Evolutionary conservation across 2,329 filamentous ascomycete genomes (phyloP), one percentile per base, ranked within the genome.

Genomic region (Talaromyces piceae): DNA sequence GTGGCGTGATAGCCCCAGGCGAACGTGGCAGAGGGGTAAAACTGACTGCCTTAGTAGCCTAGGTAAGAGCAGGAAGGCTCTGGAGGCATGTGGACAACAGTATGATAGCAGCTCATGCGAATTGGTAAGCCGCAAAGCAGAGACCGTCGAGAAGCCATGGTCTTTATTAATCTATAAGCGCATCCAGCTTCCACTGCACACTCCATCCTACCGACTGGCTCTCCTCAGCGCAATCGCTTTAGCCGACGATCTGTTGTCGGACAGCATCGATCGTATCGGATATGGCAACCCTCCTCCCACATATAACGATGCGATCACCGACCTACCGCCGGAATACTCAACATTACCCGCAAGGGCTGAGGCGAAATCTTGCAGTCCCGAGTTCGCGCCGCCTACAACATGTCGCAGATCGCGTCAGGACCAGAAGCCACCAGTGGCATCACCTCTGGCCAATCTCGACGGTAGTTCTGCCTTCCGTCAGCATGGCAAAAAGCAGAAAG

Each of bases 311-410:
- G 66, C 58, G 16, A 47, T 64, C 25, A 52, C 47, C 37, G 66
- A 70, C 53, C 56, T 66, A 11, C 67, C 67, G 37, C 67, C 67
- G 5, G 63, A 63, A 52, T 69, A 69, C 49, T 56, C 57, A 39
- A 50, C 53, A n/a, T 37, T 62, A 20, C 60, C 63, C 16, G 57
- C 57, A 4, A 49, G 63, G n/a, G 65, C 65, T 12, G 54, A 61
- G 37, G 57, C 54, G 22, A 63, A 59, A 51, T 45, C 48, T 3
- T 37, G 54, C 8, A 25, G 45, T 5, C 18, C 53, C 20, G 47
- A 52, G 5, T 47, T 53, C 5, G 54, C 31, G 5, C 51, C 56
- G 5, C 55, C 56, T 0, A 41, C 46, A 4, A 47, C 33, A 20
- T 43, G 41, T 12, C 39, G 41, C 16, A 56, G 56, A 31, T 28